A percentile compares a stretch with the other conserved stretches of the same genome.
phyloP scores from a whole-genome alignment of 495 filamentous ascomycete genomes.

The Penicillium dipodomyicola region DNA sequence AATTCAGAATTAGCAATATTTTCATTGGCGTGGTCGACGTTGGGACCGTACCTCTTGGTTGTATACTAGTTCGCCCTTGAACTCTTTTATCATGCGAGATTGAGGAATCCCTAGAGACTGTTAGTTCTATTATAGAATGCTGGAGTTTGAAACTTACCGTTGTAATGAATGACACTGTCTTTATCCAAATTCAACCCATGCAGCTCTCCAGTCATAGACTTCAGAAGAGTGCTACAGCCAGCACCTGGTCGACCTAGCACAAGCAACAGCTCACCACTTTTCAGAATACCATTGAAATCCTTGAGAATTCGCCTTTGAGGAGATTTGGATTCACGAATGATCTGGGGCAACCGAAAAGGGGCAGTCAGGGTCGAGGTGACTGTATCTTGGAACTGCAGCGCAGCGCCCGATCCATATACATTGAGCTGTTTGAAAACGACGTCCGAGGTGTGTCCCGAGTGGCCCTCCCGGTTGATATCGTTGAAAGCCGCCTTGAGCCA shows the following conservation, averaged over 20 bases:
- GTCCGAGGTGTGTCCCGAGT: constrained; percentile 28
- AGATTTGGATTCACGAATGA: constrained; percentile 14
- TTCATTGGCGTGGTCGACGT: background rate
- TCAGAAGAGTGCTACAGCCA: constrained; percentile 42
- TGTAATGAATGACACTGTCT: constrained; percentile 44
- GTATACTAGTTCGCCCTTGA: constrained; percentile 61
- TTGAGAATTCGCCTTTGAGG: constrained; percentile 36
- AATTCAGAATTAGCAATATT: background rate
- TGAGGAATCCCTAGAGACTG: constrained; percentile 22
- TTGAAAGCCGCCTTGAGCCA: constrained; percentile 32
- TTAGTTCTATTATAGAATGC: background rate
- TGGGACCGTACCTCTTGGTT: constrained; percentile 44
- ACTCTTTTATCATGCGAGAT: constrained; percentile 35
- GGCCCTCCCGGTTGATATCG: constrained; percentile 25
- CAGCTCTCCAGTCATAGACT: constrained; percentile 36
- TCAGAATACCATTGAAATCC: constrained; percentile 39
- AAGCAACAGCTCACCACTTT: constrained; percentile 36
- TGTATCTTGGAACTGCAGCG: constrained; percentile 51
- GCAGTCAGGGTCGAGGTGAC: constrained; percentile 44
- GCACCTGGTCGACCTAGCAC: constrained; percentile 41
- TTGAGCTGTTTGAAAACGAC: constrained; percentile 49
- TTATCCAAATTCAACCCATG: constrained; percentile 38
- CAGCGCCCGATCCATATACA: constrained; percentile 51
- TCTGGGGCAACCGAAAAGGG: constrained; percentile 37
- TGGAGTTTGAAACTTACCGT: constrained; percentile 25